Evolutionary conservation across 176 grass and related monocot species (phyloP).

Genomic region (Chloris gayana): DNA sequence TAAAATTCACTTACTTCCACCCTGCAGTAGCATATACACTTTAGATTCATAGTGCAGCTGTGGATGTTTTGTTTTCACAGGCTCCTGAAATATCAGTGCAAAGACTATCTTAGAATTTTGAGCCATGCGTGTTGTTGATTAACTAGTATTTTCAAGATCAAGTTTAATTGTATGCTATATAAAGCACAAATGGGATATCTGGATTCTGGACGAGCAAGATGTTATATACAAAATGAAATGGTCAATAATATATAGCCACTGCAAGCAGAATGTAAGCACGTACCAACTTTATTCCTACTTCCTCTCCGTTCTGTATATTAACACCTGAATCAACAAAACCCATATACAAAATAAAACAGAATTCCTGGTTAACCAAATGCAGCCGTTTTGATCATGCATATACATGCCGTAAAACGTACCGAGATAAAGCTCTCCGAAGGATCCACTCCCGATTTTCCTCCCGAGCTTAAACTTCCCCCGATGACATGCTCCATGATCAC

Average conservation of each 20-base stretch:
- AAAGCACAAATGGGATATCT: neutral
- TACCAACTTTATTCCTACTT: slow-evolving; percentile 92
- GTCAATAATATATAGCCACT: neutral
- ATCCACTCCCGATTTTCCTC: slow-evolving; percentile 86
- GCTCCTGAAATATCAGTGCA: slow-evolving; percentile 57
- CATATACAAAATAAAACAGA: slow-evolving; percentile 20
- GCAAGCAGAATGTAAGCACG: neutral
- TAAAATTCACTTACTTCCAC: slow-evolving; percentile 70
- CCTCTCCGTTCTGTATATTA: slow-evolving; percentile 81
- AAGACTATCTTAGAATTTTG: slow-evolving; percentile 13
- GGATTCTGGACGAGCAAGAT: neutral
- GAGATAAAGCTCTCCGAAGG: slow-evolving; percentile 81
- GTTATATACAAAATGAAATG: neutral
- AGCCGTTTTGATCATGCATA: neutral
- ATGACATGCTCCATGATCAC: slow-evolving; percentile 77
- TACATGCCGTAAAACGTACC: slow-evolving; percentile 44
- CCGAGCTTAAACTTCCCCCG: slow-evolving; percentile 80
- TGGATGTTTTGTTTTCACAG: slow-evolving; percentile 83
- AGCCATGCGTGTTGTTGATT: neutral
- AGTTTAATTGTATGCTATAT: neutral
- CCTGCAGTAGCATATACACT: slow-evolving; percentile 92
- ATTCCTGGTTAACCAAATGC: neutral
- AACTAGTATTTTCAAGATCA: neutral
- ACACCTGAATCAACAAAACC: slow-evolving; percentile 54
- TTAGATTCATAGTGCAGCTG: slow-evolving; percentile 94